Conservation (phyloP, 805 yeast genomes). For the Priceomyces haplophilus region DNA sequence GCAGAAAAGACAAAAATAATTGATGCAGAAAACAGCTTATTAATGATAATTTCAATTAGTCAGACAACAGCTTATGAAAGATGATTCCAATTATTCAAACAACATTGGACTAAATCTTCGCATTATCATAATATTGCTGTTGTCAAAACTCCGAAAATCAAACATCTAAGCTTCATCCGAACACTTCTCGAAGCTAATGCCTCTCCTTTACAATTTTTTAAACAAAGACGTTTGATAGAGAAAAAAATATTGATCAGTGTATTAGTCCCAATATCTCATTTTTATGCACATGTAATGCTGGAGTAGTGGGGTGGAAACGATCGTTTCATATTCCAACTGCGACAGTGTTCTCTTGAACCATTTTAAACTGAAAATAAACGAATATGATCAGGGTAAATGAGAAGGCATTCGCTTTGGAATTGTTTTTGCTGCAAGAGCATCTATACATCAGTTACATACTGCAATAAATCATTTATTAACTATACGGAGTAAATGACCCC, state of each 20-base stretch:
- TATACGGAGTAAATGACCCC: not conserved
- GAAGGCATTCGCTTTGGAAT: conserved; percentile 47
- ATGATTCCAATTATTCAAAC: too few relatives aligned
- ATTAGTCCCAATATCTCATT: conserved; percentile 12
- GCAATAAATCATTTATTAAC: not conserved
- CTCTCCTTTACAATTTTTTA: too few relatives aligned
- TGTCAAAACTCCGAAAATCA: too few relatives aligned
- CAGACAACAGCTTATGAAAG: too few relatives aligned
- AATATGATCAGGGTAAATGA: conserved; percentile 46
- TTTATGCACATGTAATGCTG: not conserved
- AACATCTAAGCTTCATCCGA: too few relatives aligned
- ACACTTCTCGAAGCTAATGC: too few relatives aligned
- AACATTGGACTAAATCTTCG: too few relatives aligned
- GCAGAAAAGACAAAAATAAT: too few relatives aligned
- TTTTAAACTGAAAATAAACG: conserved; percentile 48
- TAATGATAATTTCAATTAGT: too few relatives aligned
- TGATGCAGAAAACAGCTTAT: too few relatives aligned
- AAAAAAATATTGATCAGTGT: conserved; percentile 9
- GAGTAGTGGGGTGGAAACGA: conserved; percentile 46
- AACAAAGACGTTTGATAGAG: too few relatives aligned
- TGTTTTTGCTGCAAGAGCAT: not conserved
- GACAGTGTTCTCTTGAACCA: conserved; percentile 46
- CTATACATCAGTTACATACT: not conserved
- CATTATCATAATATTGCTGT: too few relatives aligned
- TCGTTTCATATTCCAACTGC: conserved; percentile 40